Evolutionary conservation across 495 filamentous ascomycete species (phyloP).

Genomic region (Lasiosphaeriaceae sp.): DNA sequence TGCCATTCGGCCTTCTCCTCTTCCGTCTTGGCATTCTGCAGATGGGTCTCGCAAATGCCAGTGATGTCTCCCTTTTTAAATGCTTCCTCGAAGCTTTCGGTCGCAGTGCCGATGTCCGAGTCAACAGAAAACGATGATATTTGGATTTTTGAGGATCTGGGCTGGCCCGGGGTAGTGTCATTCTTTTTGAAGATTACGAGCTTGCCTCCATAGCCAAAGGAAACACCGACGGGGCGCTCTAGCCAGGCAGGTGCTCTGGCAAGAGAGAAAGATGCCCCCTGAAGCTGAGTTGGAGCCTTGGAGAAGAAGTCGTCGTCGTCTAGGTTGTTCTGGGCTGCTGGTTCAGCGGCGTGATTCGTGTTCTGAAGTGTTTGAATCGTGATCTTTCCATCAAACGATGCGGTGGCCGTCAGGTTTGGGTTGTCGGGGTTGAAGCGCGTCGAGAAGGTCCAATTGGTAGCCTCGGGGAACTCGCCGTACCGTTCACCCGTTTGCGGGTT

Average conservation of each 20-base stretch:
- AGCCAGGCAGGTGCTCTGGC: slow-evolving; percentile 87
- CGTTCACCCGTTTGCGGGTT: slow-evolving; percentile 84
- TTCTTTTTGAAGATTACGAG: slow-evolving; percentile 68
- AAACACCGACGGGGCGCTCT: slow-evolving; percentile 76
- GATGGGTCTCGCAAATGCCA: slow-evolving; percentile 76
- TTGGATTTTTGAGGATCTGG: slow-evolving; percentile 68
- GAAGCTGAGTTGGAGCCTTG: slow-evolving; percentile 84
- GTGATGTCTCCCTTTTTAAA: slow-evolving; percentile 72
- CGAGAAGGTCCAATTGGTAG: slow-evolving; percentile 98
- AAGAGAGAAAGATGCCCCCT: slow-evolving; percentile 82
- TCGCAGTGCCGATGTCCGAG: slow-evolving; percentile 75
- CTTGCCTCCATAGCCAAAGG: slow-evolving; percentile 96
- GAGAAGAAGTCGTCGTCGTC: slow-evolving; percentile 97
- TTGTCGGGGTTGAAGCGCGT: slow-evolving; percentile 93
- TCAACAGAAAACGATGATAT: slow-evolving; percentile 89
- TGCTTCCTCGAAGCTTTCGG: slow-evolving; percentile 80
- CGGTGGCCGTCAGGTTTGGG: slow-evolving; percentile 85
- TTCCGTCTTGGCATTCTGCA: slow-evolving; percentile 67
- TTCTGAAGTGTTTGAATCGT: slow-evolving; percentile 89
- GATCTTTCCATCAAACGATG: slow-evolving; percentile 95
- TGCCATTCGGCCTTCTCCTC: slow-evolving; percentile 95
- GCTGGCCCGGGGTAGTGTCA: slow-evolving; percentile 54
- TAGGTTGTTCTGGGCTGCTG: slow-evolving; percentile 48
- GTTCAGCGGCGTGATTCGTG: slow-evolving; percentile 65
- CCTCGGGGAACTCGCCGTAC: slow-evolving; percentile 91